Evolutionary conservation across 805 yeast species (phyloP).

Genomic region (Komagataella pseudopastoris): DNA sequence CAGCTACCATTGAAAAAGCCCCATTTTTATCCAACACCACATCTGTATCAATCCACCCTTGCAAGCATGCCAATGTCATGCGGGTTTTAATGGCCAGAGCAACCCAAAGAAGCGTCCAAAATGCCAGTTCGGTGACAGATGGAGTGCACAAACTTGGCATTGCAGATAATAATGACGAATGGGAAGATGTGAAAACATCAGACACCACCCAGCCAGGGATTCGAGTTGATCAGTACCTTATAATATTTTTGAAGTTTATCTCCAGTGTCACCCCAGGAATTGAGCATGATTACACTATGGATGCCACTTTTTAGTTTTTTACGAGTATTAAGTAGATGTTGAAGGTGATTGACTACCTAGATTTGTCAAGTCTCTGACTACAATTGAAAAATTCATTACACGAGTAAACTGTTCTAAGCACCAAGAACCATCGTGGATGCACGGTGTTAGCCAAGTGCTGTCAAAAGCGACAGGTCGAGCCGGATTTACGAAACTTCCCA

Average conservation of each 20-base stretch:
- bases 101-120: conserved; percentile 21
- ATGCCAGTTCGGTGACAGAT: conserved; percentile 16
- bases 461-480: too few species aligned
- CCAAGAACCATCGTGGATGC: too few species aligned
- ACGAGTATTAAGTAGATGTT: conserved; percentile 1
- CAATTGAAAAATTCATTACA: not conserved
- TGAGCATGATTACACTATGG: conserved; percentile 98
- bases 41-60: conserved; percentile 87
- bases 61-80: conserved; percentile 94
- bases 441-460: too few species aligned
- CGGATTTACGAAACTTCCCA: too few species aligned
- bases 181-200: conserved; percentile 9
- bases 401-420: not conserved
- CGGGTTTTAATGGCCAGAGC: conserved; percentile 70
- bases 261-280: conserved; percentile 97
- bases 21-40: conserved; percentile 72
- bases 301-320: conserved; percentile 38
- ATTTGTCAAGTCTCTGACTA: not conserved
- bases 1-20: conserved; percentile 89
- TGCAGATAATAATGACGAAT: conserved; percentile 19
- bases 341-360: conserved; percentile 1
- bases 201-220: conserved; percentile 26
- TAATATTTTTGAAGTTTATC: conserved; percentile 84
- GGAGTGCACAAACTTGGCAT: conserved; percentile 35
- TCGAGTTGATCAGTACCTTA: conserved; percentile 82